phyloP scores from a whole-genome alignment of 176 grass and related monocot species.

The Thinopyrum elongatum region DNA sequence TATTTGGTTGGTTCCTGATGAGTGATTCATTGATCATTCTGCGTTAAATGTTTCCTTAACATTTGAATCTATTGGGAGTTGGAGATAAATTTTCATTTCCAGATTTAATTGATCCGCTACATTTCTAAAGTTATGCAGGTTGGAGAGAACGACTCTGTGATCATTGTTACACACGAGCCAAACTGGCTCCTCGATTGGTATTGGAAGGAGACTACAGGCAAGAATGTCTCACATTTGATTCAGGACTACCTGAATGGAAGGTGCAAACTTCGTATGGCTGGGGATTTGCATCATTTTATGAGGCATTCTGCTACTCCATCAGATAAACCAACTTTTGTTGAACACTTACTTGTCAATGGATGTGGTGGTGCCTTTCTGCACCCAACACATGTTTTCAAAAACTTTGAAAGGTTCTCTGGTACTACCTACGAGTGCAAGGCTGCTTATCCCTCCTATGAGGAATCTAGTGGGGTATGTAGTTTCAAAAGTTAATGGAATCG shows the following conservation, averaged over 20 bases:
- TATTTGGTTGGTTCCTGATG: slow-evolving; percentile 8
- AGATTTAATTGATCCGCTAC: slow-evolving; percentile 45
- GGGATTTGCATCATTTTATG: slow-evolving; percentile 98
- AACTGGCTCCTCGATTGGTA: slow-evolving; percentile 99
- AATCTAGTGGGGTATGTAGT: slow-evolving; percentile 78
- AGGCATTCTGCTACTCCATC: slow-evolving; percentile 64
- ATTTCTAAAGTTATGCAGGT: slow-evolving; percentile 62
- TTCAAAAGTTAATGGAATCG: neutral
- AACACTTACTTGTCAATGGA: slow-evolving; percentile 92
- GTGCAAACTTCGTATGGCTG: slow-evolving; percentile 92
- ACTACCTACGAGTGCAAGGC: slow-evolving; percentile 81
- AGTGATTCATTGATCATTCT: neutral
- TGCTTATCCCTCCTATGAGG: slow-evolving; percentile 78
- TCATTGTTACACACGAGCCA: slow-evolving; percentile 87
- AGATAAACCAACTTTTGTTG: slow-evolving; percentile 58
- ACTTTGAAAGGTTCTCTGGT: slow-evolving; percentile 68
- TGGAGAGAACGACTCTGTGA: slow-evolving; percentile 78
- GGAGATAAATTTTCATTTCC: slow-evolving; percentile 21
- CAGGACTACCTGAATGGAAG: slow-evolving; percentile 78
- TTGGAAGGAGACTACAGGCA: slow-evolving; percentile 82
- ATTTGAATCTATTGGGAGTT: slow-evolving; percentile 27
- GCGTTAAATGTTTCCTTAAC: neutral
- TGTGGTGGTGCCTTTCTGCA: slow-evolving; percentile 98
- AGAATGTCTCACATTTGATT: slow-evolving; percentile 85
- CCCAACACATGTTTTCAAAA: slow-evolving; percentile 92